Conservation (phyloP, 805 yeast genomes). For the Wickerhamomyces hampshirensis region DNA sequence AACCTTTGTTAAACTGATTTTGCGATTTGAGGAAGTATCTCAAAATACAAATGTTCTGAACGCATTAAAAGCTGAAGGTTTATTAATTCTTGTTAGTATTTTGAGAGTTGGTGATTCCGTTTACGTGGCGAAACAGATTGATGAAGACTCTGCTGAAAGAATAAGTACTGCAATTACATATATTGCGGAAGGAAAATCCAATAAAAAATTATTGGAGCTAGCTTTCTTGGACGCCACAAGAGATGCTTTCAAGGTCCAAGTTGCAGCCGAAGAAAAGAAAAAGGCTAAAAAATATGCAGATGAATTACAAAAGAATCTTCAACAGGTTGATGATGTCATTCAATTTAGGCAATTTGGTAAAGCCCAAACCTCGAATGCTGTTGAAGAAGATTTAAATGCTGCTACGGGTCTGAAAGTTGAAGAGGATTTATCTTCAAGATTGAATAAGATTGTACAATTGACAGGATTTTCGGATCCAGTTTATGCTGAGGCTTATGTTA, state of each 20-base stretch:
- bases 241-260: conserved; percentile 72
- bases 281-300: conserved; percentile 52
- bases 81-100: conserved; percentile 87
- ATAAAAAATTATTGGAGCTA: conserved; percentile 40
- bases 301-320: conserved; percentile 57
- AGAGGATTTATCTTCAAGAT: conserved; percentile 67
- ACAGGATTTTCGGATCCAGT: conserved; percentile 99
- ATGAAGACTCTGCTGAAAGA: conserved; percentile 96
- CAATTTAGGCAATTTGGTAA: conserved; percentile 72
- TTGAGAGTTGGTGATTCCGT: conserved; percentile 80
- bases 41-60: conserved; percentile 56
- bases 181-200: conserved; percentile 57
- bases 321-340: conserved; percentile 75
- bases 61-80: conserved; percentile 91
- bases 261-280: conserved; percentile 54
- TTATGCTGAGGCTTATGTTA: conserved; percentile 94
- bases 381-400: conserved; percentile 55
- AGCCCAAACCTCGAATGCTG: conserved; percentile 38
- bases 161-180: conserved; percentile 81
- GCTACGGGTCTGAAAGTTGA: conserved; percentile 48
- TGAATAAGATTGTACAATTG: conserved; percentile 83
- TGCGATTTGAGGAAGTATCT: conserved; percentile 62
- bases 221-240: conserved; percentile 88
- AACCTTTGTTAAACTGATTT: conserved; percentile 80
- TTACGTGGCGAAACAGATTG: conserved; percentile 68